Conservation (phyloP, 306 rosid genomes). For the Rosa rugosa region DNA sequence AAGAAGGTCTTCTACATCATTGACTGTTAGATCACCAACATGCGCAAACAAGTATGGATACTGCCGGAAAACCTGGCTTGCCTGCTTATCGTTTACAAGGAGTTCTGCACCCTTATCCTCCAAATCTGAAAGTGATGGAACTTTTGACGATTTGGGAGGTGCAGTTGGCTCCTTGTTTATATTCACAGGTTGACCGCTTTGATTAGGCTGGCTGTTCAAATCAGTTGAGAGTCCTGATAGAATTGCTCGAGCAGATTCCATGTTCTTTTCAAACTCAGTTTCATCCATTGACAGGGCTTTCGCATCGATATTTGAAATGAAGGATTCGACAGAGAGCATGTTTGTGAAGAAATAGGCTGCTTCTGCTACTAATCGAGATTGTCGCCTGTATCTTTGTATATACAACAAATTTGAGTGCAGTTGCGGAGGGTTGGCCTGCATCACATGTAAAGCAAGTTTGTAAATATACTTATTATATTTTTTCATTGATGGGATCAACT, state of each 20-base stretch:
- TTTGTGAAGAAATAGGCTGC: slow-evolving; percentile 91
- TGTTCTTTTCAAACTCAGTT: slow-evolving; percentile 76
- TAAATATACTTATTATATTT: slow-evolving; percentile 1
- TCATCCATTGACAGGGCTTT: slow-evolving; percentile 92
- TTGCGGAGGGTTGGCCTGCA: slow-evolving; percentile 98
- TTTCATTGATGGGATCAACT: not conserved
- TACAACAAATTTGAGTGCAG: slow-evolving; percentile 87
- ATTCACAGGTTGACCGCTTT: slow-evolving; percentile 45
- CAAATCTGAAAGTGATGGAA: slow-evolving; percentile 84
- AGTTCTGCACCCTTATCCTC: slow-evolving; percentile 81
- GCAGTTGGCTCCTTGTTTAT: slow-evolving; percentile 36
- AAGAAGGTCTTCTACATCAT: slow-evolving; percentile 80
- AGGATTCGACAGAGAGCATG: slow-evolving; percentile 90
- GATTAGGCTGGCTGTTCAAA: slow-evolving; percentile 43
- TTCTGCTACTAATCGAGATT: slow-evolving; percentile 80
- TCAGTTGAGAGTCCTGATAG: slow-evolving; percentile 76
- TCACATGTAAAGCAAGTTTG: slow-evolving; percentile 21
- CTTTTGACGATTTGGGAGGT: slow-evolving; percentile 43
- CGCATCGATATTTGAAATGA: slow-evolving; percentile 88
- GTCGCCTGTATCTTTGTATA: slow-evolving; percentile 86
- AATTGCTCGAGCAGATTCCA: slow-evolving; percentile 90
- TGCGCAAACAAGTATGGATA: slow-evolving; percentile 79
- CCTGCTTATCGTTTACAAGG: slow-evolving; percentile 68
- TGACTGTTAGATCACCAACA: slow-evolving; percentile 68
- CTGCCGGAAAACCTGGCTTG: slow-evolving; percentile 61